A percentile compares a stretch with the other conserved stretches of the same genome.
phyloP scores from a whole-genome alignment of 2,329 filamentous ascomycete species.

The Talaromyces sp. region DNA sequence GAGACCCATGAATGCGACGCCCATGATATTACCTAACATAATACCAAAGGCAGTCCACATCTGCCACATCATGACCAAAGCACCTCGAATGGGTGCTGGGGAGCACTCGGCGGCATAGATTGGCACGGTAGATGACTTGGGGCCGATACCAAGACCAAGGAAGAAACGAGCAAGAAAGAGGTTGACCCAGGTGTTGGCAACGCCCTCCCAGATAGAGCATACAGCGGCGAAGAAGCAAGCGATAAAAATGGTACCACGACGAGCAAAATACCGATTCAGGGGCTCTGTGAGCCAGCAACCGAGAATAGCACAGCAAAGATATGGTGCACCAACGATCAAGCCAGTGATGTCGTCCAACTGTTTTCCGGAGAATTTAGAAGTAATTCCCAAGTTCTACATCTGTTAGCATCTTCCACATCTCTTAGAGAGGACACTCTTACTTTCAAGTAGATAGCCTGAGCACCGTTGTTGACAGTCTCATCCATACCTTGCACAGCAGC shows the following conservation, averaged over 20 bases:
- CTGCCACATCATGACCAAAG: slow-evolving; percentile 53
- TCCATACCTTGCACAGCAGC: slow-evolving; percentile 56
- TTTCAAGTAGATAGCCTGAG: slow-evolving; percentile 37
- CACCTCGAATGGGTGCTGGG: slow-evolving; percentile 49
- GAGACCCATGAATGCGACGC: slow-evolving; percentile 45
- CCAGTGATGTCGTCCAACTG: slow-evolving; percentile 39
- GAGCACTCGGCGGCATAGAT: slow-evolving; percentile 50
- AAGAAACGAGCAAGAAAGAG: slow-evolving; percentile 44
- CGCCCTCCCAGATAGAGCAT: slow-evolving; percentile 43
- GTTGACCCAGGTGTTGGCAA: slow-evolving; percentile 43
- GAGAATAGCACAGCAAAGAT: slow-evolving; percentile 44
- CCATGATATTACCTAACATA: slow-evolving; percentile 49
- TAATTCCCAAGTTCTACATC: slow-evolving; percentile 18
- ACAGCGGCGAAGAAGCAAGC: slow-evolving; percentile 42
- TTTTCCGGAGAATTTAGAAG: slow-evolving; percentile 22
- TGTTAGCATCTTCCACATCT: neutral
- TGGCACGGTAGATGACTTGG: slow-evolving; percentile 46
- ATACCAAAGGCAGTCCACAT: slow-evolving; percentile 49
- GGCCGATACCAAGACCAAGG: slow-evolving; percentile 42
- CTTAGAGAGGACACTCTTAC: slow-evolving; percentile 17
- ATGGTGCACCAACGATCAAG: slow-evolving; percentile 46
- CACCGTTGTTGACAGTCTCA: slow-evolving; percentile 50
- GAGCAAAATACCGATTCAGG: slow-evolving; percentile 44
- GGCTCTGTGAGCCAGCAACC: slow-evolving; percentile 51
- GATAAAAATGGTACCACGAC: slow-evolving; percentile 47